Percentiles rank a stretch among this genome's conserved stretches.
phyloP scores from a whole-genome alignment of 345 rosid genomes.

The Combretum micranthum region DNA sequence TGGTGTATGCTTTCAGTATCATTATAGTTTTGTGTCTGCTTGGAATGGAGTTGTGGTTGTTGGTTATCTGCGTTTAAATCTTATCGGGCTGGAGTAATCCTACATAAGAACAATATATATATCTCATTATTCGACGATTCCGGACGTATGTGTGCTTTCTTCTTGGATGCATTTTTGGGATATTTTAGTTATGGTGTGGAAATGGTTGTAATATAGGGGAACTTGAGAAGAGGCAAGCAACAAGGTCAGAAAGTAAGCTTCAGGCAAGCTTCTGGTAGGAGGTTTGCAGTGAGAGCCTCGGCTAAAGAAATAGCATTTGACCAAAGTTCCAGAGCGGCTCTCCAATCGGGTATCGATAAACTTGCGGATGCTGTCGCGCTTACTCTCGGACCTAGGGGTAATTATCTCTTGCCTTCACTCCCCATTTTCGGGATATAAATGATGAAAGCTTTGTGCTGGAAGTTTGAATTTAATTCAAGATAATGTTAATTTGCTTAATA shows the following conservation, averaged over 20 bases:
- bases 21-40: too few species aligned
- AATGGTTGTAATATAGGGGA: slow-evolving; percentile 29
- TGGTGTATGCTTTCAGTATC: too few species aligned
- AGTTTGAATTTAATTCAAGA: too few species aligned
- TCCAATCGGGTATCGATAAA: slow-evolving; percentile 92
- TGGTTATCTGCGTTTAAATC: too few species aligned
- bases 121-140: too few species aligned
- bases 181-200: neutral
- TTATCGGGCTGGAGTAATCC: too few species aligned
- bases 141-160: neutral
- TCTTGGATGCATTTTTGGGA: neutral
- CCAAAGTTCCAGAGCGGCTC: slow-evolving; percentile 69
- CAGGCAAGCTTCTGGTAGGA: slow-evolving; percentile 28
- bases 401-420: neutral
- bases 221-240: slow-evolving; percentile 42
- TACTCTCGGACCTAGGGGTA: slow-evolving; percentile 98
- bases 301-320: slow-evolving; percentile 92
- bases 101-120: too few species aligned
- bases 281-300: slow-evolving; percentile 62
- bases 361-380: slow-evolving; percentile 91
- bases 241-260: slow-evolving; percentile 46
- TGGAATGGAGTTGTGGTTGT: too few species aligned
- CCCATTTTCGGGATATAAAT: neutral
- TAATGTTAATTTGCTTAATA: too few species aligned
- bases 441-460: neutral